Evolutionary conservation across 2,329 filamentous ascomycete species (phyloP).

Genomic region (Penicillium brevicompactum): DNA sequence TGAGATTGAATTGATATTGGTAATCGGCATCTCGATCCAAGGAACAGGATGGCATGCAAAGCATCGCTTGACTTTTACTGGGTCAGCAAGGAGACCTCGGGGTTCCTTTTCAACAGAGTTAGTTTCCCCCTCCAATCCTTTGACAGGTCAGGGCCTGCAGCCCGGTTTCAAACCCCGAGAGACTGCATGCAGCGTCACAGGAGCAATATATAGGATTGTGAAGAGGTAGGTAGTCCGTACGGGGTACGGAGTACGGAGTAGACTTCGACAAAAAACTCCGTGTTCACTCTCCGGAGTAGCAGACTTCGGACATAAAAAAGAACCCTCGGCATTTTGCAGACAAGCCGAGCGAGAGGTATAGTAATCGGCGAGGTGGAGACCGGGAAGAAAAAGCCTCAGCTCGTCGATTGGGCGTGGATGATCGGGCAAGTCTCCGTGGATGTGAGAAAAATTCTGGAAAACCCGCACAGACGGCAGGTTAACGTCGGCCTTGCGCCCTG

Average conservation of each 20-base stretch:
- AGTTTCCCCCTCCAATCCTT: neutral
- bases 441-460: conserved; percentile 7
- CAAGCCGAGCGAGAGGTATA: neutral
- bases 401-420: neutral
- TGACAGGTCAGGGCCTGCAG: neutral
- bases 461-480: neutral
- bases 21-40: neutral
- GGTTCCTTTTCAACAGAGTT: neutral
- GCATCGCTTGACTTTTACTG: too few species aligned
- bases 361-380: conserved; percentile 4
- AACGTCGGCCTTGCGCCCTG: neutral
- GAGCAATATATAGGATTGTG: neutral
- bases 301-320: neutral
- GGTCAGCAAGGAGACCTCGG: too few species aligned
- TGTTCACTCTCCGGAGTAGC: too few species aligned
- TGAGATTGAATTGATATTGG: too few species aligned
- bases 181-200: neutral
- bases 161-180: neutral
- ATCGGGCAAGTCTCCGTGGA: neutral
- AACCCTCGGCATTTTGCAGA: neutral
- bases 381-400: neutral
- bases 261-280: too few species aligned
- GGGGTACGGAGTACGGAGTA: neutral
- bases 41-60: neutral
- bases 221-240: neutral